Conservation (phyloP, 805 yeast genomes). For the Pichia ethanolica region DNA sequence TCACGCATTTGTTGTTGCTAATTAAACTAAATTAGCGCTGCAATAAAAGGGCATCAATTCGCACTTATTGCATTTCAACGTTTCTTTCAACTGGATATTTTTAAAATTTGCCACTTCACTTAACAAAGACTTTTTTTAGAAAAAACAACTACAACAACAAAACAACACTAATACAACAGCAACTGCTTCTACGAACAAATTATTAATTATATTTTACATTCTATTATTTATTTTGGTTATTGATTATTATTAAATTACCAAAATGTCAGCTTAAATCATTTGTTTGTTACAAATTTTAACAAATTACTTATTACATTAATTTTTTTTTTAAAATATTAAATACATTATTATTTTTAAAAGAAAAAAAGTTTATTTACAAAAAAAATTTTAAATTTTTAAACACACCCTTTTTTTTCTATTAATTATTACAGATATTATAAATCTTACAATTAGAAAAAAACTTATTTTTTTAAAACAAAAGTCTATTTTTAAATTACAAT, state of each 20-base stretch:
- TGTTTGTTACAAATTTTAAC: constrained; percentile 1
- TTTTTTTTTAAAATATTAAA: constrained; percentile 4
- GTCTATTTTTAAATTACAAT: neutral
- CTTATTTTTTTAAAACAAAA: neutral
- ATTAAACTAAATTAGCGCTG: too few relatives aligned
- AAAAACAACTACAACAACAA: neutral
- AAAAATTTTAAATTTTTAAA: neutral
- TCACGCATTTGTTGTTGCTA: too few relatives aligned
- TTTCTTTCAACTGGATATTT: too few relatives aligned
- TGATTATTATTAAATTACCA: constrained; percentile 2
- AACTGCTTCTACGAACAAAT: constrained; percentile 7
- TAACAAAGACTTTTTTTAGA: neutral
- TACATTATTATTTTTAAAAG: constrained; percentile 8
- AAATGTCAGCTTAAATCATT: constrained; percentile 19
- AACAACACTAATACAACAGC: constrained; percentile 3
- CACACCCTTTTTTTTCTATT: neutral
- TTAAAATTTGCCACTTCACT: neutral
- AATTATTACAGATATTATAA: neutral
- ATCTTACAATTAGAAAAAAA: neutral
- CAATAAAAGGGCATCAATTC: too few relatives aligned
- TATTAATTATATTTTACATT: neutral
- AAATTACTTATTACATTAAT: neutral
- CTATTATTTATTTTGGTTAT: constrained; percentile 1
- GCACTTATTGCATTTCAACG: too few relatives aligned
- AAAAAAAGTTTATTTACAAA: constrained; percentile 10